A percentile compares a stretch with the other conserved stretches of the same genome.
phyloP scores from a whole-genome alignment of 352 stramenopile genomes.

The Blastocystis sp. region DNA sequence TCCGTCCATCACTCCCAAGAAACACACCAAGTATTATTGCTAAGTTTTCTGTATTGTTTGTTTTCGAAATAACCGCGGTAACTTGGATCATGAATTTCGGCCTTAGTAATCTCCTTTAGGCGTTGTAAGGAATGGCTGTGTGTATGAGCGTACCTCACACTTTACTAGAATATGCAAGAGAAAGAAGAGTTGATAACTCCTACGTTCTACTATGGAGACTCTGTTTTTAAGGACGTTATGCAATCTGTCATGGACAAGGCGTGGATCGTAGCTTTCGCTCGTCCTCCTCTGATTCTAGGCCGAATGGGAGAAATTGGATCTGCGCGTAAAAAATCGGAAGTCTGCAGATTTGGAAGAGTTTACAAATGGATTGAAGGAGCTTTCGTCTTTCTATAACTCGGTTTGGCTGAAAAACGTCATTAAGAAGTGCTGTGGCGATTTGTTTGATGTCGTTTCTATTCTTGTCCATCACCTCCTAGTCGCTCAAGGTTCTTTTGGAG shows the following conservation, averaged over 20 bases:
- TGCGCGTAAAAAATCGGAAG: conserved; percentile 54
- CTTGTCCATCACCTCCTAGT: not conserved
- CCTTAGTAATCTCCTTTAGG: not conserved
- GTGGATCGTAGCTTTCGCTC: not conserved
- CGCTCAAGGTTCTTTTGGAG: conserved; percentile 54
- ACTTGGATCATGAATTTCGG: not conserved
- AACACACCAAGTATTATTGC: conserved; percentile 34
- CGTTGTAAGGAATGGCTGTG: not conserved
- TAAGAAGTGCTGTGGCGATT: conserved; percentile 59
- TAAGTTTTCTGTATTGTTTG: not conserved
- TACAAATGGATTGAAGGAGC: conserved; percentile 45
- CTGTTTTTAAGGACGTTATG: conserved; percentile 62
- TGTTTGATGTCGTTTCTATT: not conserved
- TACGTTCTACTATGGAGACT: conserved; percentile 45
- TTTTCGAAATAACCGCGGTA: not conserved
- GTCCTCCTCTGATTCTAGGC: not conserved
- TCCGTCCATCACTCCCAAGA: conserved; percentile 47
- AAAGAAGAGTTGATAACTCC: conserved; percentile 20
- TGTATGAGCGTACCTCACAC: not conserved
- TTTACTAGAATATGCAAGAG: conserved; percentile 51
- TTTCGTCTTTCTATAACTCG: conserved; percentile 48
- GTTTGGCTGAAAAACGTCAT: conserved; percentile 60
- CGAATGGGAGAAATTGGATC: conserved; percentile 58
- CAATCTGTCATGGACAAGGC: conserved; percentile 57
- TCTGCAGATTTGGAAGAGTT: conserved; percentile 61